Conservation (phyloP, 2,329 filamentous ascomycete genomes). For the Phaeomoniella chlamydospora region DNA sequence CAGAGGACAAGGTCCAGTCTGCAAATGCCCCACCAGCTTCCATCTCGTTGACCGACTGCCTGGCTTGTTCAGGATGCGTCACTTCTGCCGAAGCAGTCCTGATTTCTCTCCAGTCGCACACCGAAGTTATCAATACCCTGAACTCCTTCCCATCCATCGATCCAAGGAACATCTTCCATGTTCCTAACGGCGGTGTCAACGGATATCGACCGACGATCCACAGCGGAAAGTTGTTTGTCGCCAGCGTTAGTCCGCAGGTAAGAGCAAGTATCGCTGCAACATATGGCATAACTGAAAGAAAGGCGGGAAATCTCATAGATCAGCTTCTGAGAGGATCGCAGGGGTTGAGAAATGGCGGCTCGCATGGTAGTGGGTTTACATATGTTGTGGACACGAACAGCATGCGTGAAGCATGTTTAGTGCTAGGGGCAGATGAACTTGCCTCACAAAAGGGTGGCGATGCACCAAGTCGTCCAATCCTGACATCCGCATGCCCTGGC, state of each 20-base stretch:
- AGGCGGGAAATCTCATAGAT: conserved; percentile 71
- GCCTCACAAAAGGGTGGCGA: conserved; percentile 19
- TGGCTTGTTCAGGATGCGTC: conserved; percentile 94
- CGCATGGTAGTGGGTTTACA: conserved; percentile 61
- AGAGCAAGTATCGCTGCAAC: conserved; percentile 79
- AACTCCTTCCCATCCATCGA: conserved; percentile 42
- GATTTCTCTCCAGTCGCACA: conserved; percentile 84
- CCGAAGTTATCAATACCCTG: conserved; percentile 72
- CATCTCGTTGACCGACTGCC: conserved; percentile 92
- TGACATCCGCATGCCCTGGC: conserved; percentile 85
- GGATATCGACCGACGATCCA: conserved; percentile 17
- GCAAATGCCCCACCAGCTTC: conserved; percentile 57
- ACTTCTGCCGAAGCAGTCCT: conserved; percentile 96
- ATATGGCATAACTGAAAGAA: conserved; percentile 55
- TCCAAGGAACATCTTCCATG: conserved; percentile 20
- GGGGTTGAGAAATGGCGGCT: conserved; percentile 57
- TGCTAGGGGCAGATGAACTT: conserved; percentile 62
- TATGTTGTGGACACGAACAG: conserved; percentile 87
- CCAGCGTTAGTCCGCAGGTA: conserved; percentile 83
- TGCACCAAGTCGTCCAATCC: conserved; percentile 21
- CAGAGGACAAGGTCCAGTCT: conserved; percentile 60
- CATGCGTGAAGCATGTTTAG: conserved; percentile 68
- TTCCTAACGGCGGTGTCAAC: conserved; percentile 27
- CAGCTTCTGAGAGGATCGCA: conserved; percentile 58
- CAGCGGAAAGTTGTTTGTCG: conserved; percentile 69